Conservation (phyloP, 2,329 filamentous ascomycete genomes). For the Neonectria sp. region DNA sequence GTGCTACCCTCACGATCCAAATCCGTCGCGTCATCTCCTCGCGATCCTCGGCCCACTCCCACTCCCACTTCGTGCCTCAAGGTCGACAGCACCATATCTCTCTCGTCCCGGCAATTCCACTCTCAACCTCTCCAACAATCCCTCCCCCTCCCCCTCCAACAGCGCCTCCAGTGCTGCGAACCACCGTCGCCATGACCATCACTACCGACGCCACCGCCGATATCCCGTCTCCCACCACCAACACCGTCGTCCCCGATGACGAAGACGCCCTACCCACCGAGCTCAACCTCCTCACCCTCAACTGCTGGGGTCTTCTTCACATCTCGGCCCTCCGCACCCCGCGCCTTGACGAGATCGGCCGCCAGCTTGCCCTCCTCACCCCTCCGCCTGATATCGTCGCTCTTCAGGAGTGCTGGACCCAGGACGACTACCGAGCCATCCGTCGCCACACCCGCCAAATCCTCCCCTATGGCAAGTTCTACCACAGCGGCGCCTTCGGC, state of each 20-base stretch:
- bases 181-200: slow-evolving; percentile 40
- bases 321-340: slow-evolving; percentile 83
- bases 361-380: slow-evolving; percentile 77
- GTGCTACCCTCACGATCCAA: not conserved
- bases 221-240: slow-evolving; percentile 40
- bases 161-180: not conserved
- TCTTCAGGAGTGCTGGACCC: slow-evolving; percentile 96
- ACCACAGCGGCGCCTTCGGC: slow-evolving; percentile 90
- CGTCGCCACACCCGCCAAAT: slow-evolving; percentile 79
- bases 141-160: not conserved
- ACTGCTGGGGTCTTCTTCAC: slow-evolving; percentile 97
- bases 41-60: slow-evolving; percentile 5
- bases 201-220: slow-evolving; percentile 37
- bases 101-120: not conserved
- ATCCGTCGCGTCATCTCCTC: slow-evolving; percentile 7
- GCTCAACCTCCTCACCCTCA: slow-evolving; percentile 88
- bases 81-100: not conserved
- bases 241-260: slow-evolving; percentile 32
- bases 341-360: slow-evolving; percentile 87
- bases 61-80: not conserved
- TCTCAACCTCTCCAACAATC: not conserved
- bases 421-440: slow-evolving; percentile 86
- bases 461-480: slow-evolving; percentile 94
- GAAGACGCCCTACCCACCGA: slow-evolving; percentile 63
- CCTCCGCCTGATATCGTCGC: slow-evolving; percentile 88